Conservation (phyloP, 2,329 filamentous ascomycete species). For the Didymosphaeria variabile region DNA sequence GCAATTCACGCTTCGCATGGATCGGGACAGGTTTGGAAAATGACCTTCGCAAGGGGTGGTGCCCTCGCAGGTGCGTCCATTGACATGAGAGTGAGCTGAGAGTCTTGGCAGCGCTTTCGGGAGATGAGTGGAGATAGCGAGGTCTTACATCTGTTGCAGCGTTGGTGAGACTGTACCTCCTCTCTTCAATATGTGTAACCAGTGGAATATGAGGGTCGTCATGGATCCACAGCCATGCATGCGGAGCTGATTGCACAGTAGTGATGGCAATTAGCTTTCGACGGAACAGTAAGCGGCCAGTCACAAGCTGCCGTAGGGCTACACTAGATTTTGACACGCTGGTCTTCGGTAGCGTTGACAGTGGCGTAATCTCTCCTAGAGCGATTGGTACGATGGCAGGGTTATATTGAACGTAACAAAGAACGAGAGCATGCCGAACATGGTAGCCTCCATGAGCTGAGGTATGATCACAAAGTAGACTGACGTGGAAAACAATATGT, state of each 20-base stretch:
- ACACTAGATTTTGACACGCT: not conserved
- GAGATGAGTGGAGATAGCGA: slow-evolving; percentile 6
- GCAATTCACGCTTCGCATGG: too few relatives aligned
- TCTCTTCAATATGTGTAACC: not conserved
- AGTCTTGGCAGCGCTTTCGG: slow-evolving; percentile 10
- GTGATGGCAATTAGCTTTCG: not conserved
- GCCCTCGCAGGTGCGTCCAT: not conserved
- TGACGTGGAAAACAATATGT: not conserved
- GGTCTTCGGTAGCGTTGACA: not conserved
- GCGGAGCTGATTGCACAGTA: not conserved
- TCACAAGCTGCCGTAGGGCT: not conserved
- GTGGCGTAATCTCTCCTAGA: not conserved
- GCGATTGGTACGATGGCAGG: not conserved
- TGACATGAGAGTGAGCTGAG: not conserved
- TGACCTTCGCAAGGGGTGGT: slow-evolving; percentile 9
- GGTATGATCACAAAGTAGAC: not conserved
- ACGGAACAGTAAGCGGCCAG: not conserved
- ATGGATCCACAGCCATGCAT: not conserved
- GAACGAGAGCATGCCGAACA: not conserved
- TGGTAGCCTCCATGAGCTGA: not conserved
- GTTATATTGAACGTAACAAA: not conserved
- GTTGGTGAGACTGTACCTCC: slow-evolving; percentile 15
- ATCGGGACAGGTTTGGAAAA: not conserved
- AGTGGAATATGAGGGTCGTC: not conserved
- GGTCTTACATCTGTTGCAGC: slow-evolving; percentile 18